phyloP scores from a whole-genome alignment of 768 basidiomycete species.

The Austroboletus festivus region DNA sequence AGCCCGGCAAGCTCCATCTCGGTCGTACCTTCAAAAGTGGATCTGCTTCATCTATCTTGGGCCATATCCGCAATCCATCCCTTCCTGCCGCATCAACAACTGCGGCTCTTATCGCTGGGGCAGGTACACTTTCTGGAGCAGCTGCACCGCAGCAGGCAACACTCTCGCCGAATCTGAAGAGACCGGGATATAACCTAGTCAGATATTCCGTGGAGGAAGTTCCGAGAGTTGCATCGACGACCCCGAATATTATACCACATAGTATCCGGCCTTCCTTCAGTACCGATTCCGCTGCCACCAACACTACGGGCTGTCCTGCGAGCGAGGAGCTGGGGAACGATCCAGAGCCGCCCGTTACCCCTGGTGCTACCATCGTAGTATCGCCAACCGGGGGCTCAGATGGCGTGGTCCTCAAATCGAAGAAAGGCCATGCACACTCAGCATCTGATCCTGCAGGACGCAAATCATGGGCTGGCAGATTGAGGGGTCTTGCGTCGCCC shows the following conservation, averaged over 20 bases:
- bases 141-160: constrained; percentile 49
- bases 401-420: not conserved
- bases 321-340: constrained; percentile 10
- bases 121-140: constrained; percentile 60
- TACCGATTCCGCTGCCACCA: constrained; percentile 10
- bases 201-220: constrained; percentile 39
- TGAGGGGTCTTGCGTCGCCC: constrained; percentile 41
- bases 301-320: not conserved
- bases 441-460: constrained; percentile 10
- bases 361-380: constrained; percentile 12
- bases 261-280: constrained; percentile 10
- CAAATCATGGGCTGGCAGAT: constrained; percentile 34
- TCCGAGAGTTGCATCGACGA: not conserved
- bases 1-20: constrained; percentile 5
- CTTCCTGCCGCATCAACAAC: constrained; percentile 18
- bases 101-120: constrained; percentile 69
- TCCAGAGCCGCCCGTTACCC: constrained; percentile 13
- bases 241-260: constrained; percentile 1
- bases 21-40: constrained; percentile 18
- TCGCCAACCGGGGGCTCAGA: constrained; percentile 15
- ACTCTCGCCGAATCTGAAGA: constrained; percentile 56
- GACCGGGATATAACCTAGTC: constrained; percentile 64
- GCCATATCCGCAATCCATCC: constrained; percentile 16
- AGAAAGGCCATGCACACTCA: not conserved
- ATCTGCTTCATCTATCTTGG: constrained; percentile 28